A percentile compares a stretch with the other conserved stretches of the same genome.
Conservation (phyloP, 1,284 basidiomycete species). For the Ceratobasidium sp. region DNA sequence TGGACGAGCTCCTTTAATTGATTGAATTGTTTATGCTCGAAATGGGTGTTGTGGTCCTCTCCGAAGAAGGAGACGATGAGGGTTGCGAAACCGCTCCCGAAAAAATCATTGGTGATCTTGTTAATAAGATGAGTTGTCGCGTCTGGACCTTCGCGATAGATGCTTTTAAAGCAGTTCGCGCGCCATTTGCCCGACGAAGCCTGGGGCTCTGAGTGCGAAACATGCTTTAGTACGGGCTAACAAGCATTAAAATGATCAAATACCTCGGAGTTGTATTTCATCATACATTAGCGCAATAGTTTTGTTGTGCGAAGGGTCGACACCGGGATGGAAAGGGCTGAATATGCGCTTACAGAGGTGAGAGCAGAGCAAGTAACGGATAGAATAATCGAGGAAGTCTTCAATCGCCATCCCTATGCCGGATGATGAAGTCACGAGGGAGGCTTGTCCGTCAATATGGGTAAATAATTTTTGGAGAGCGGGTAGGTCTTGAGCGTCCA, state of each 20-base stretch:
- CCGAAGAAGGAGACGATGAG: conserved; percentile 11
- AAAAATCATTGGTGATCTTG: background rate
- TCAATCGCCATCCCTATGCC: conserved; percentile 14
- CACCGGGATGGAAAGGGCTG: conserved; percentile 29
- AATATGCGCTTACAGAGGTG: conserved; percentile 20
- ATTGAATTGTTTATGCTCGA: background rate
- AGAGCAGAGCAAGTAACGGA: conserved; percentile 11
- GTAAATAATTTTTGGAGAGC: conserved; percentile 1
- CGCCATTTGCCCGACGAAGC: conserved; percentile 22
- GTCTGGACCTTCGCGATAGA: conserved; percentile 2
- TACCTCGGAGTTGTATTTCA: conserved; percentile 9
- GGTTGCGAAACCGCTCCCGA: background rate
- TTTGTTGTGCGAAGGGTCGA: background rate
- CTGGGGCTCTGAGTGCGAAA: conserved; percentile 22
- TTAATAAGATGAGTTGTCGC: background rate
- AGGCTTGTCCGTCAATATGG: conserved; percentile 11
- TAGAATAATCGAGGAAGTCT: conserved; percentile 37
- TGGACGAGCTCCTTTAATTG: background rate
- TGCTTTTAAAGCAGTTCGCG: conserved; percentile 4
- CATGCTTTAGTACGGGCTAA: background rate
- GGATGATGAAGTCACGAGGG: conserved; percentile 3
- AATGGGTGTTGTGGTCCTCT: background rate
- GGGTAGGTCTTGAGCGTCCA: conserved; percentile 11
- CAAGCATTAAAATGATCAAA: background rate
- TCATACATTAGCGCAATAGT: conserved; percentile 1